These are phyloP conservation scores for Coemansia sp. DNA, from an alignment of 192 early-diverging fungal species.

Conservation along the genomic window DNA sequence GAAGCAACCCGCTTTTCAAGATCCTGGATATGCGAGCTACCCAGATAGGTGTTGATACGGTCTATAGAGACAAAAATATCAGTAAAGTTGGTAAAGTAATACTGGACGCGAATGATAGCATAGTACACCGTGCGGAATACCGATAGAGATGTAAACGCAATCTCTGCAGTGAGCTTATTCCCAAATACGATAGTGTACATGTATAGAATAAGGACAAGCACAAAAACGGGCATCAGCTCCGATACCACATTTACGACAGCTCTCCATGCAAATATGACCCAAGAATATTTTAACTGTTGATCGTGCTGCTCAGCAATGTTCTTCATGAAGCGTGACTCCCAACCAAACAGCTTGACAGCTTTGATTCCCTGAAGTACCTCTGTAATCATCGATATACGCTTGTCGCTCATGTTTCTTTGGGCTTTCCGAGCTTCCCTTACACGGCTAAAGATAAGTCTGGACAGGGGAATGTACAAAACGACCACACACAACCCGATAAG, in stretches of 20 bases:
- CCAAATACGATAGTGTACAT: conserved; percentile 62
- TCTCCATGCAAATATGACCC: conserved; percentile 55
- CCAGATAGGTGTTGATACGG: conserved; percentile 74
- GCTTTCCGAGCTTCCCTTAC: conserved; percentile 56
- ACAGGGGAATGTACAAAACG: conserved; percentile 59
- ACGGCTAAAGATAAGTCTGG: conserved; percentile 55
- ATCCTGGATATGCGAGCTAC: conserved; percentile 64
- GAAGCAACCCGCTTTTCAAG: conserved; percentile 32
- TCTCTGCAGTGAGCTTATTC: conserved; percentile 60
- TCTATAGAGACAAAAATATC: conserved; percentile 63
- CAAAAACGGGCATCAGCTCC: conserved; percentile 61
- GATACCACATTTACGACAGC: conserved; percentile 50
- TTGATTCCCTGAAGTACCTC: conserved; percentile 88
- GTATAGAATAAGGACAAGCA: conserved; percentile 61
- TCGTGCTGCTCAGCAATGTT: conserved; percentile 66
- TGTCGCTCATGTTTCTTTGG: conserved; percentile 63
- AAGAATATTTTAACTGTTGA: conserved; percentile 60
- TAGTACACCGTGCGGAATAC: conserved; percentile 67
- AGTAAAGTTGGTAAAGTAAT: conserved; percentile 58
- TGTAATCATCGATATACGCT: conserved; percentile 74
- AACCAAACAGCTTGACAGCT: conserved; percentile 88
- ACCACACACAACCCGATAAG: conserved; percentile 70
- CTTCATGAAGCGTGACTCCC: conserved; percentile 72
- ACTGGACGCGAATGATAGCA: conserved; percentile 59
- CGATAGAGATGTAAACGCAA: conserved; percentile 70